Base-by-base conservation (phyloP, 2,329 filamentous ascomycete species). In the Calycina herbarum region DNA sequence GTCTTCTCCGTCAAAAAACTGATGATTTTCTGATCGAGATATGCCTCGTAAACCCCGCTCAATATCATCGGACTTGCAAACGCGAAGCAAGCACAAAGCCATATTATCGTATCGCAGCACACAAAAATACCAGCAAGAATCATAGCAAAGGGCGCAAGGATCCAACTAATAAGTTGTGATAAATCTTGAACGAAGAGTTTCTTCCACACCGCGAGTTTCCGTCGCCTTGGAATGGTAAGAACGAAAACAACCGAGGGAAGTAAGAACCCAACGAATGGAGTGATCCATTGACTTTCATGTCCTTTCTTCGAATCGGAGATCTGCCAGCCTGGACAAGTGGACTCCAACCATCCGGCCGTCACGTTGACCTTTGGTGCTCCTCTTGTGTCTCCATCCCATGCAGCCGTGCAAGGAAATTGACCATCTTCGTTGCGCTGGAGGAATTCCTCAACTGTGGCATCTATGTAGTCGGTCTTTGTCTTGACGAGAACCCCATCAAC, bases 221-320 rank as follows among this genome's bases (percentile, higher is more conserved):
- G 68, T 27, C 73, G 72, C 15, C 77, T 70, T 20, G 77, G 77
- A 10, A 79, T 73, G 35, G 76, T 76, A 51, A 77, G 72, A 62
- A 66, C 66, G 38, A 70, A 70, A 13, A 69, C 51, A 5, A 69
- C 35, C 1, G 63, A 57, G 2, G 69, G 69, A 17, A 70, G 59
- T 13, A 69, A 27, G 58, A 70, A 70, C 2, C 67, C 67, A 3
- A 69, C 62, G 27, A 69, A 67, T 13, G 69, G 67, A 1, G 35
- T 48, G 27, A 67, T 45, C 64, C 66, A 69, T 63, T 77, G 33
- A 7, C 29, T 57, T 57, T 66, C 58, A 57, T 66, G n/a, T 5
- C 57, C 57, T 10, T 40, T 60, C 24, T 40, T 59, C 5, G 61
- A 51, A 57, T 62, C 40, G 3, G 67, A 67, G 8, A 68, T 17